These are phyloP conservation scores for Xylaria sp. DNA, from an alignment of 495 filamentous ascomycete species.

Conservation along the genomic window DNA sequence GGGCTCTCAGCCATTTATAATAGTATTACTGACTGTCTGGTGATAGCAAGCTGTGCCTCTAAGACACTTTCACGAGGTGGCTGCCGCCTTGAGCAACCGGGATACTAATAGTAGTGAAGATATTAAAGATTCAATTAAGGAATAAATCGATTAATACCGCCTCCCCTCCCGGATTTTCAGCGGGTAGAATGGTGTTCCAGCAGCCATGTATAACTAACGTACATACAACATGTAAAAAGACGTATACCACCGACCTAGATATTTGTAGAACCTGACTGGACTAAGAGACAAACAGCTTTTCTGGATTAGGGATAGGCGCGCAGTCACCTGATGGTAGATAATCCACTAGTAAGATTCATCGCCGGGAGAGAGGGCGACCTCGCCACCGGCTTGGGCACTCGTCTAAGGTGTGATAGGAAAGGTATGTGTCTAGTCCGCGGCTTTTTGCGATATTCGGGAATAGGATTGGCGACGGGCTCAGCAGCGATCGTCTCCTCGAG, in stretches of 20 bases:
- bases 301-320: neutral
- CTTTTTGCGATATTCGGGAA: constrained; percentile 20
- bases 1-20: neutral
- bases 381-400: constrained; percentile 5
- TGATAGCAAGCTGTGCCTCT: neutral
- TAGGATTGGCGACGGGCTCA: constrained; percentile 26
- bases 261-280: neutral
- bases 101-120: neutral
- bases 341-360: constrained; percentile 1
- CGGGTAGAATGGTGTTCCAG: constrained; percentile 1
- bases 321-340: constrained; percentile 17
- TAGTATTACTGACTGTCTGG: neutral
- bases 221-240: constrained; percentile 12
- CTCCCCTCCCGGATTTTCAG: constrained; percentile 1
- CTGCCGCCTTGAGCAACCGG: neutral
- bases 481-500: constrained; percentile 31
- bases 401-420: constrained; percentile 20
- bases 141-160: constrained; percentile 24
- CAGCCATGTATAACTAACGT: constrained; percentile 10
- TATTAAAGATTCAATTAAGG: neutral
- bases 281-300: neutral
- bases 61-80: neutral
- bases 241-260: constrained; percentile 1
- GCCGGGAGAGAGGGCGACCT: constrained; percentile 20
- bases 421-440: constrained; percentile 23